Percentiles rank a stretch among this genome's conserved stretches.
These are phyloP conservation scores for Pichia exigua DNA, from an alignment of 805 yeast species.

Conservation along the genomic window DNA sequence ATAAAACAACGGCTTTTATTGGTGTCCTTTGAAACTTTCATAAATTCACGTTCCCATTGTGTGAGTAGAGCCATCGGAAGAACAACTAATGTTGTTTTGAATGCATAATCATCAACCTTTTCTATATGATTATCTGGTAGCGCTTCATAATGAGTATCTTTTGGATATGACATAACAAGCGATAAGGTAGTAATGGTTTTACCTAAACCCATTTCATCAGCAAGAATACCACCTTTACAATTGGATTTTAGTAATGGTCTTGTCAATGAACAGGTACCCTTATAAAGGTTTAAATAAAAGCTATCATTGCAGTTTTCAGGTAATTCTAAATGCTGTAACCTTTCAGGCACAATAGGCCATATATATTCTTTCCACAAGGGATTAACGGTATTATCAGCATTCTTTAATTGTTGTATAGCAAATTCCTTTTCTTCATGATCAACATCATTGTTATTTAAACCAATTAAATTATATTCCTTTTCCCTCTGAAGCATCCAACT, in stretches of 20 bases:
- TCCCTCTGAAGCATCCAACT: slow-evolving; percentile 88
- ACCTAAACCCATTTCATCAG: slow-evolving; percentile 97
- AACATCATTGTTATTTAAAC: slow-evolving; percentile 22
- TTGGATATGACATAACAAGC: slow-evolving; percentile 57
- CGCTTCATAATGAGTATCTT: slow-evolving; percentile 29
- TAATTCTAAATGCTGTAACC: slow-evolving; percentile 1
- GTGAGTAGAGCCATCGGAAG: slow-evolving; percentile 88
- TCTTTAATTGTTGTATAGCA: slow-evolving; percentile 18
- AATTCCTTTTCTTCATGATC: slow-evolving; percentile 17
- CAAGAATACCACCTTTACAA: slow-evolving; percentile 77
- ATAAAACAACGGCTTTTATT: slow-evolving; percentile 39
- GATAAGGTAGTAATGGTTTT: slow-evolving; percentile 83
- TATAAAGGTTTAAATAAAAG: slow-evolving; percentile 72
- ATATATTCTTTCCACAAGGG: slow-evolving; percentile 78
- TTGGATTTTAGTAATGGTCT: slow-evolving; percentile 57
- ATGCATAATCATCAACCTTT: slow-evolving; percentile 43
- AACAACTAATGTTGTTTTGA: slow-evolving; percentile 64
- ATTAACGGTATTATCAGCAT: slow-evolving; percentile 48
- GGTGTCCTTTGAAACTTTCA: slow-evolving; percentile 42
- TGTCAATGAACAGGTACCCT: slow-evolving; percentile 67
- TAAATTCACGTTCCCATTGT: slow-evolving; percentile 86
- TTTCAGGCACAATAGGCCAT: slow-evolving; percentile 50
- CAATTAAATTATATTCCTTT: slow-evolving; percentile 44
- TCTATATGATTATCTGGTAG: slow-evolving; percentile 10
- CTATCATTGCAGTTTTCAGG: not conserved